phyloP scores from a whole-genome alignment of 768 basidiomycete genomes.

The Podaxis sp. region DNA sequence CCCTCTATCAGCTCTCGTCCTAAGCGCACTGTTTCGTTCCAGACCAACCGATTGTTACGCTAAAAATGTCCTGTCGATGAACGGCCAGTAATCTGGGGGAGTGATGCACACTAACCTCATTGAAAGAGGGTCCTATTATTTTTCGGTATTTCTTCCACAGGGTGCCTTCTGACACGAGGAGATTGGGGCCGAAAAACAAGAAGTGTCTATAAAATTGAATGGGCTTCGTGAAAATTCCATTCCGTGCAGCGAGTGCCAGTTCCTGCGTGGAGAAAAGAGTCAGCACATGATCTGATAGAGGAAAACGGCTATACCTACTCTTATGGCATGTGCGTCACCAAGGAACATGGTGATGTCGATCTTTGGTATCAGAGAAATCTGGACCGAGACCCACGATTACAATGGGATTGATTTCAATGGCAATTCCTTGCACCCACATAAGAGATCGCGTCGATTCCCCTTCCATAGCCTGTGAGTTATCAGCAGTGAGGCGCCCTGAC shows the following conservation, averaged over 20 bases:
- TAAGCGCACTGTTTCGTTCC: constrained; percentile 41
- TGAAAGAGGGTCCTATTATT: constrained; percentile 18
- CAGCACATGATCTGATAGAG: background rate
- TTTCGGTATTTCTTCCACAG: constrained; percentile 20
- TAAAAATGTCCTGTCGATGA: constrained; percentile 13
- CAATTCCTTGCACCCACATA: background rate
- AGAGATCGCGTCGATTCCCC: background rate
- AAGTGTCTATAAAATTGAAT: constrained; percentile 13
- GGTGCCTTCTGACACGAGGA: constrained; percentile 17
- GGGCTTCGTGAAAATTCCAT: constrained; percentile 12
- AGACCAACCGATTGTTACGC: constrained; percentile 47
- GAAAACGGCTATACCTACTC: background rate
- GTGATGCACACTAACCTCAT: constrained; percentile 11
- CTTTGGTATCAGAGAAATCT: constrained; percentile 8
- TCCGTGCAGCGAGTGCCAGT: constrained; percentile 19
- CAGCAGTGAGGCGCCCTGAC: background rate
- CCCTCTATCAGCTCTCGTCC: constrained; percentile 42
- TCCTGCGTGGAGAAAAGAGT: constrained; percentile 6
- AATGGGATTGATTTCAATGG: background rate
- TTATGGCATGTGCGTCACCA: constrained; percentile 13
- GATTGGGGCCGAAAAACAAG: constrained; percentile 14
- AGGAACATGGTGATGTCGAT: constrained; percentile 8
- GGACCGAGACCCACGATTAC: background rate
- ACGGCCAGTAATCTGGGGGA: background rate
- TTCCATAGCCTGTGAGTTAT: background rate